Evolutionary conservation across 805 yeast species (phyloP), one percentile per base, ranked within the genome.

Genomic region (Maudiozyma serrabonitensis): DNA sequence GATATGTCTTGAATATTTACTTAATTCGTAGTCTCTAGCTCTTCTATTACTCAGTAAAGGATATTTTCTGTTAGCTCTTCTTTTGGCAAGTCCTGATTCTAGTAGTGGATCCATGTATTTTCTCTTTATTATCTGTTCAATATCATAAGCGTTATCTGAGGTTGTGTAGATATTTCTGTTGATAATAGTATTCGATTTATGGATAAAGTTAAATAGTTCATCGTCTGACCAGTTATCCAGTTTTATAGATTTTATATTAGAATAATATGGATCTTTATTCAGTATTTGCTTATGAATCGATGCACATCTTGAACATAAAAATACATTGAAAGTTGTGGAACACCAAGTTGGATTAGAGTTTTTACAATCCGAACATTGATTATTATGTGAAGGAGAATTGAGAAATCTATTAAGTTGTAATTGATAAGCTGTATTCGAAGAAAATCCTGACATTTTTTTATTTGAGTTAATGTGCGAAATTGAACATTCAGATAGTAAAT

Each of bases 241-340:
- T 3, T 88, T 80, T 48, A 87, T 70, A 0, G 91, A 82, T 58
- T 84, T 85, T 4, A 86, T 88, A 46, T 70, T 67, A 5, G 90
- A 81, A 7, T 82, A 65, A 45, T 79, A 79, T 12, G 54, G 58
- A 31, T 63, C 66, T 1, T 73, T 58, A 0, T 88, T 86, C 42
- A 86, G 70, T 13, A 59, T 43, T 50, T 76, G 76, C 52, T 86
- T 72, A 66, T 87, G 95, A 26, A 81, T 71, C 3, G 87, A 78
- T 8, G 95, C 93, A 73, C 95, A 87, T 55, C 93, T 71, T 15
- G 93, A 91, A 70, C 95, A 87, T 15, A 87, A 69, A 53, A 87
- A 81, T 11, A 87, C 69, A 21, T 95, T 93, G 44, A 84, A 55
- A 42, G 63, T 62, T 1, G 59, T 47, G 0, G 68, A 61, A 49